These are phyloP conservation scores for Mediolabrus comicus DNA, from an alignment of 108 stramenopile genomes.

Conservation along the genomic window DNA sequence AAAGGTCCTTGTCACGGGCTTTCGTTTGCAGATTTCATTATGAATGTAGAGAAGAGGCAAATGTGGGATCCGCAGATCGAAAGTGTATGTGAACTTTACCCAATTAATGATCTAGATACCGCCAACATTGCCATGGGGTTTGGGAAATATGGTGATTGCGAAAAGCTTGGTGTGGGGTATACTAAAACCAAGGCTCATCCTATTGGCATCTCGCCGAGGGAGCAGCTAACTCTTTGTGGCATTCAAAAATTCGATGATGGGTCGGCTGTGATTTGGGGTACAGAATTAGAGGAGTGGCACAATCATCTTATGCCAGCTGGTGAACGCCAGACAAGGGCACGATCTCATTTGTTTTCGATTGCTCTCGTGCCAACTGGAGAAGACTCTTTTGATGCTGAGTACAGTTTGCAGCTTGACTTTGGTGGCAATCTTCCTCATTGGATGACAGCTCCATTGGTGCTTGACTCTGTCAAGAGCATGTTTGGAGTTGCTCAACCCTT, in stretches of 20 bases:
- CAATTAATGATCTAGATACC: constrained; percentile 61
- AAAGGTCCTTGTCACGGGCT: constrained; percentile 60
- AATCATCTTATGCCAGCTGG: constrained; percentile 62
- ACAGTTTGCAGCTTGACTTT: constrained; percentile 70
- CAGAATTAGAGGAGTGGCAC: constrained; percentile 71
- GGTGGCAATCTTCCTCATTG: constrained; percentile 71
- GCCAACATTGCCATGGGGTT: constrained; percentile 76
- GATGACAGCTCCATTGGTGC: constrained; percentile 64
- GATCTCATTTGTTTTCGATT: constrained; percentile 59
- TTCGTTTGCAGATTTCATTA: constrained; percentile 66
- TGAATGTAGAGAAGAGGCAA: constrained; percentile 53
- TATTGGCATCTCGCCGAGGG: constrained; percentile 56
- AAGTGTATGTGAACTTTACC: constrained; percentile 59
- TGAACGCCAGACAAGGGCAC: constrained; percentile 58
- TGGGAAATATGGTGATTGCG: constrained; percentile 62
- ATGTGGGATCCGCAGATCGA: constrained; percentile 68
- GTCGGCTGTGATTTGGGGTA: constrained; percentile 70
- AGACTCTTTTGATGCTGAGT: constrained; percentile 72
- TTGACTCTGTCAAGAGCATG: constrained; percentile 66
- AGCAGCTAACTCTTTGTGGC: constrained; percentile 75
- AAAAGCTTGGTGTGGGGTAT: constrained; percentile 63
- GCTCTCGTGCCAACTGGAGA: constrained; percentile 62
- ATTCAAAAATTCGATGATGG: constrained; percentile 66
- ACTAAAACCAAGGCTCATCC: constrained; percentile 52
- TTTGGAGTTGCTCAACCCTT: constrained; percentile 52